Evolutionary conservation across 2,329 filamentous ascomycete genomes (phyloP), one percentile per base, ranked within the genome.

Genomic region (Cercospora sp.): DNA sequence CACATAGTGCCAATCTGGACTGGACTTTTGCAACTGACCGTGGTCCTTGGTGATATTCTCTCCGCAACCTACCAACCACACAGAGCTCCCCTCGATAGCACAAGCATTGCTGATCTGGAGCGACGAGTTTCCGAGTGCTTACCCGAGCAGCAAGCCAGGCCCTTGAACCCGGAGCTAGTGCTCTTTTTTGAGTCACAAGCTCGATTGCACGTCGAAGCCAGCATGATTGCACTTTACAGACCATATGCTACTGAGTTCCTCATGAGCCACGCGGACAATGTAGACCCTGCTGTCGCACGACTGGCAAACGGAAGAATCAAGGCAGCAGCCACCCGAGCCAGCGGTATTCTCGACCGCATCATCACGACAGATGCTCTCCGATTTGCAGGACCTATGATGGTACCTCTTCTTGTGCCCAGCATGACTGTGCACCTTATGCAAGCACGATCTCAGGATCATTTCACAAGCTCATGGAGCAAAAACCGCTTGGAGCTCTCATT

Each of bases 401-500:
- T 67, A 23, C 68, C 65, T 10, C 65, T 69, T 16, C 53, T 69
- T 13, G 45, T 69, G 20, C 68, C 68, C 10, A 66, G 65, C 48
- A 69, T 69, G 68, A 61, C 66, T n/a, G 60, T 69, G 9, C 65
- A 69, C 23, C 58, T 65, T 12, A 40, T 66, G 18, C 64, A 68
- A 45, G 63, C 68, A 7, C 61, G 61, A 51, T 69, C 68, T 13
- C 36, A 53, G 7, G 65, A 66, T 26, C 65, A 30, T 4, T 65
- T 69, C 31, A 65, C 68, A 18, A 67, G 68, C 13, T 65, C 63
- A 3, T 65, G 66, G 53, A 68, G 68, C 45, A 36, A 64, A 31
- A 69, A 64, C 26, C 66, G 66, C 20, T 55, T 69, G 9, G 68
- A 69, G 13, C 66, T 68, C 23, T 69, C 58, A 26, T 51, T 68